Percentiles rank a stretch among this genome's conserved stretches.
Conservation (phyloP, 202 grass and related monocot genomes). For the Dendrocalamus latiflorus region DNA sequence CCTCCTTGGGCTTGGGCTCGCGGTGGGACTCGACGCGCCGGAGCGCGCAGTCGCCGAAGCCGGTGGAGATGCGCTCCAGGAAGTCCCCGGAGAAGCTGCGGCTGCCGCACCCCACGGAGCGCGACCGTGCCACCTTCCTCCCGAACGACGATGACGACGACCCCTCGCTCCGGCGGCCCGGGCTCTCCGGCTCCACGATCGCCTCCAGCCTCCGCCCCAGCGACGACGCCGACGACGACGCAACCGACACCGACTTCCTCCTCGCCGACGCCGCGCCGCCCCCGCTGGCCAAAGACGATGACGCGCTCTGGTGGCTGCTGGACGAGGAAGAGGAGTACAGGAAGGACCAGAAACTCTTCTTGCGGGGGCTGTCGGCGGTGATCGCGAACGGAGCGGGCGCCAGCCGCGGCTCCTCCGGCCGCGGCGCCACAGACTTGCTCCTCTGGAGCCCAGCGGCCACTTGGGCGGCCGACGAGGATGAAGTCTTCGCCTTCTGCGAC, state of each 20-base stretch:
- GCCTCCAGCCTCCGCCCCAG: conserved; percentile 35
- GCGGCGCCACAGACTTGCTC: conserved; percentile 85
- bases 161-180: conserved; percentile 52
- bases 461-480: neutral
- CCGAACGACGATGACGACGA: conserved; percentile 66
- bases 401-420: too few relatives aligned
- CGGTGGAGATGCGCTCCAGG: conserved; percentile 84
- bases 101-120: conserved; percentile 93
- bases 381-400: neutral
- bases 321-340: conserved; percentile 66
- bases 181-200: conserved; percentile 65
- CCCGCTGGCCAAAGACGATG: neutral
- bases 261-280: conserved; percentile 29
- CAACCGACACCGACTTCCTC: conserved; percentile 76
- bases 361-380: conserved; percentile 58
- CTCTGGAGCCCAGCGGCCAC: conserved; percentile 35
- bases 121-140: conserved; percentile 79
- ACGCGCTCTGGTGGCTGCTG: conserved; percentile 12
- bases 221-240: conserved; percentile 32
- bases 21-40: conserved; percentile 82
- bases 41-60: conserved; percentile 89
- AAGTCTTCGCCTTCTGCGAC: neutral
- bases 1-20: conserved; percentile 47
- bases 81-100: conserved; percentile 95
- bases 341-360: conserved; percentile 99